Evolutionary conservation across 257 asterid genomes (phyloP), one percentile per base, ranked within the genome.

Genomic region (Ilex aquifolium): DNA sequence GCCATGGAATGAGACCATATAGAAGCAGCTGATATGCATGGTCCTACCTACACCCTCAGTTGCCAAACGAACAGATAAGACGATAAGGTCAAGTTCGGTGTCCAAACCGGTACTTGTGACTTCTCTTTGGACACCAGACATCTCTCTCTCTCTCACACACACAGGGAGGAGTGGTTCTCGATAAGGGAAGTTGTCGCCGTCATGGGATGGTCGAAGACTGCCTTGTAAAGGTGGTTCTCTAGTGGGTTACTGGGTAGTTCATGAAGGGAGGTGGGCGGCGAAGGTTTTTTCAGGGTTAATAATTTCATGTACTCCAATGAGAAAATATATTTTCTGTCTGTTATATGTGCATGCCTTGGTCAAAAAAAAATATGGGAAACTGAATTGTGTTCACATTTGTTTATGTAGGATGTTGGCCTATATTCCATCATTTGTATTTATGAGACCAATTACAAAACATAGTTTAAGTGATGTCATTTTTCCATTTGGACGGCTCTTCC

Each of bases 241-340:
- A 65, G 79, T 77, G 71, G 79, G 7, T 36, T 4, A 21, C 10
- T 32, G 60, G 32, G 46, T 13, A 42, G 56, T 69, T 67, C 31
- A 50, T 62, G 79, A 70, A 57, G 69, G 75, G 64, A 64, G 71
- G 65, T 74, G 73, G 80, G 73, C 77, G 80, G 70, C 60, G 73
- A 17, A 9, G 42, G 39, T 57, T 69, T 55, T 59, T 65, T 57
- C 3, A 53, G 14, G 30, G 27, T 53, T 53, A 6, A 16, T 17
- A 52, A 53, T 27, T 39, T 57, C 17, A 10, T 61, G 60, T 36
- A 8, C 1, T 4, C 8, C 1, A 36, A 4, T 36, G 5, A 2
- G 8, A 36, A 36, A 36, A 36, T 36, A 36, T 36, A 36, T 3
- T 36, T 36, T 36, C 3, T 36, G 7, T 36, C 3, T 36, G n/a